Percentiles rank a stretch among this genome's conserved stretches.
phyloP scores from a whole-genome alignment of 1,284 basidiomycete species.

The Ustilago trichophora region DNA sequence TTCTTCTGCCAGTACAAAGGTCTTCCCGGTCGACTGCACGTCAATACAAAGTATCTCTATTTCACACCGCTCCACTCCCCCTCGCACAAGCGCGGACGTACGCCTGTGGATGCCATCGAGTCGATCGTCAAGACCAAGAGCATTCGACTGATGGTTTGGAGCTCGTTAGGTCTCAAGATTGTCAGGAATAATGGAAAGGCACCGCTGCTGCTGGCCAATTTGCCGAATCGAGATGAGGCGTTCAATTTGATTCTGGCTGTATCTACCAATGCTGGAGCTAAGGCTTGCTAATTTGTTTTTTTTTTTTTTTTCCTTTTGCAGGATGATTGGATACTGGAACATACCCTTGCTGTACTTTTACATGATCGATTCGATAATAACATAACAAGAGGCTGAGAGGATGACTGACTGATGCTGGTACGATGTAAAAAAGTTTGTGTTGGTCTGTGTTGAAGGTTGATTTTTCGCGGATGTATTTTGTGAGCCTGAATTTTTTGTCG shows the following conservation, averaged over 20 bases:
- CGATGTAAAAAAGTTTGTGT: too few relatives aligned
- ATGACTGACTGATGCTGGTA: too few relatives aligned
- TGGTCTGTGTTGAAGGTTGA: too few relatives aligned
- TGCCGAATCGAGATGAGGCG: conserved; percentile 62
- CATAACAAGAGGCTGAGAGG: too few relatives aligned
- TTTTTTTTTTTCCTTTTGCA: not conserved
- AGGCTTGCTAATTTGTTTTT: conserved; percentile 1
- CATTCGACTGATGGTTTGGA: conserved; percentile 58
- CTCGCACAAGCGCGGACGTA: conserved; percentile 46
- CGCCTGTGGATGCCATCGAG: conserved; percentile 54
- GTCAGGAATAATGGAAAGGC: conserved; percentile 52
- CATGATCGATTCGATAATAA: too few relatives aligned
- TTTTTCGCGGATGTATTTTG: conserved; percentile 4
- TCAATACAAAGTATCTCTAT: conserved; percentile 59
- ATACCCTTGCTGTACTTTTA: too few relatives aligned
- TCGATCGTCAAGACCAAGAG: conserved; percentile 63
- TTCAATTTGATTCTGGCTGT: conserved; percentile 64
- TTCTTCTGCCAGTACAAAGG: conserved; percentile 65
- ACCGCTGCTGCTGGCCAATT: conserved; percentile 55
- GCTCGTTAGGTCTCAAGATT: conserved; percentile 59
- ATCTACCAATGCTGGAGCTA: conserved; percentile 41
- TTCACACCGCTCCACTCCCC: conserved; percentile 61
- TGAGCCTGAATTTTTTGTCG: conserved; percentile 1
- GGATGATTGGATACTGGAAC: too few relatives aligned
- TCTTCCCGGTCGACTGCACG: conserved; percentile 60